Evolutionary conservation across 805 yeast species (phyloP), one percentile per base, ranked within the genome.

Genomic region (Wickerhamomyces chambardii): DNA sequence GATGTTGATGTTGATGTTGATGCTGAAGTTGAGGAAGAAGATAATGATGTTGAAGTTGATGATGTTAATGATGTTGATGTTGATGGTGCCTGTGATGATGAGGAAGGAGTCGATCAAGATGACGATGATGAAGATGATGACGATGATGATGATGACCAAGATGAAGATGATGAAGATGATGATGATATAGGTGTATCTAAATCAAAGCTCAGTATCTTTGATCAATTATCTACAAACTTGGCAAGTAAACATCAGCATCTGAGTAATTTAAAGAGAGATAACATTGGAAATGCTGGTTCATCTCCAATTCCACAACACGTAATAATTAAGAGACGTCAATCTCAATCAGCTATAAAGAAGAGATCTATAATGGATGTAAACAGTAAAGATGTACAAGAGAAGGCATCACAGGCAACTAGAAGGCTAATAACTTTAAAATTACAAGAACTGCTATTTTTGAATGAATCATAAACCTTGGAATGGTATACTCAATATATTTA

Each of bases 391-490:
- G 28, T 46, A 8, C 35, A 34, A 21, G 32, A 34, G 6, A 22
- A 39, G 0, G 50, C 48, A 4, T 53, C 53, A 4, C 45, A 44
- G 22, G 49, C 51, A 4, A 43, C 45, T n/a, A 38, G 53, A 29
- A 41, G 44, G 28, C 24, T 51, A 27, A 34, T 49, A 41, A 44
- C 42, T 15, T 32, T 51, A 28, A 51, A 50, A 34, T 19, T 51
- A 17, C 56, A 51, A 33, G 50, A 51, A 31, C 40, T 48, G 12
- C 26, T 51, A 10, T 51, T 51, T 32, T 32, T 51, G 11, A 29
- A 21, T 17, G 36, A 51, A 48, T 30, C 48, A 50, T 36, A 19
- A 6, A 8, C 6, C 8, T 19, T 6, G 8, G 6, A 19, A 19
- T 19, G 6, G 6, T 19, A 19, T 6, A 19, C 8, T 6, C 22